Evolutionary conservation across 768 basidiomycete species (phyloP).

Genomic region (Lentinula detonsa): DNA sequence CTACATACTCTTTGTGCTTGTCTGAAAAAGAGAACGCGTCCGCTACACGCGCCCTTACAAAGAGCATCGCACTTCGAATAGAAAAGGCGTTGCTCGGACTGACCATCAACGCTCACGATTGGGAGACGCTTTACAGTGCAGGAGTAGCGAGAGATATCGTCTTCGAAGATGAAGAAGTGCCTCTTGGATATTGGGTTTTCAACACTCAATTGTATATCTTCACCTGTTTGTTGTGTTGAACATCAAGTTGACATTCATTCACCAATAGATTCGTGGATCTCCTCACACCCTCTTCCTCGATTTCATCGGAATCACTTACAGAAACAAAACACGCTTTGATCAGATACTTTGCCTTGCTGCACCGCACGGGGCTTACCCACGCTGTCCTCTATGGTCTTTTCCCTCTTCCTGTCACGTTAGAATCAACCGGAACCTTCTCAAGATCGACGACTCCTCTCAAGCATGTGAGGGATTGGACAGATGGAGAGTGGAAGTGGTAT

Average conservation of each 20-base stretch:
- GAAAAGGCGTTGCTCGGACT: constrained; percentile 41
- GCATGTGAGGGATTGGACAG: neutral
- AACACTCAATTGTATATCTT: constrained; percentile 51
- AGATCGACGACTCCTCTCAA: neutral
- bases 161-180: constrained; percentile 44
- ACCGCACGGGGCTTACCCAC: constrained; percentile 46
- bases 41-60: constrained; percentile 42
- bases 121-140: constrained; percentile 57
- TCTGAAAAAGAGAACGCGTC: constrained; percentile 29
- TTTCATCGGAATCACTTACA: constrained; percentile 12
- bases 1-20: constrained; percentile 17
- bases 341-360: constrained; percentile 51
- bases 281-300: constrained; percentile 20
- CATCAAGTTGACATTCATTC: neutral
- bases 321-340: constrained; percentile 39
- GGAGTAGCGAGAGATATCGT: constrained; percentile 53
- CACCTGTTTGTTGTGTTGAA: neutral
- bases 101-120: constrained; percentile 64
- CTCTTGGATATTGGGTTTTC: constrained; percentile 43
- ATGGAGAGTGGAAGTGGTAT: constrained; percentile 8
- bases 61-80: constrained; percentile 47
- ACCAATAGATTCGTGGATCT: constrained; percentile 25
- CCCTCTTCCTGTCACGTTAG: constrained; percentile 22
- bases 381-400: constrained; percentile 36
- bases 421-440: neutral